phyloP scores from a whole-genome alignment of 75 land plant species.

The Selaginella moellendorffii region DNA sequence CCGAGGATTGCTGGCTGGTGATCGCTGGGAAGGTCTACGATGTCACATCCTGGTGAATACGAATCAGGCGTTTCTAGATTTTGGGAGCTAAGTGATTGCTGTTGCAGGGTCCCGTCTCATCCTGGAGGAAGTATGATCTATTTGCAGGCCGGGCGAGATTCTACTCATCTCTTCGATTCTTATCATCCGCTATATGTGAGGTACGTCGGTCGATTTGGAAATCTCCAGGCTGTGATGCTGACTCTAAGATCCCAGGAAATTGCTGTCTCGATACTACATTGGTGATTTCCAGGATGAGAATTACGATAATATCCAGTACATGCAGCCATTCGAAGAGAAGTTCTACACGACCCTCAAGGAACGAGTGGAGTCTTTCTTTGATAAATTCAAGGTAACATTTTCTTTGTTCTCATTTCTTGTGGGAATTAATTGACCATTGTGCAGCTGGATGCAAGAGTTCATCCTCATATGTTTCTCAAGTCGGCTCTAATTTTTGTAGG shows the following conservation, averaged over 20 bases:
- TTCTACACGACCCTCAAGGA: slow-evolving; percentile 31
- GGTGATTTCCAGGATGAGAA: slow-evolving; percentile 27
- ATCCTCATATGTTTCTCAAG: slow-evolving; percentile 35
- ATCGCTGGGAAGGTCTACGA: slow-evolving; percentile 25
- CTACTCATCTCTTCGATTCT: slow-evolving; percentile 37
- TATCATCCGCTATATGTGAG: slow-evolving; percentile 43
- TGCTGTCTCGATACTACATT: slow-evolving; percentile 28
- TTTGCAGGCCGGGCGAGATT: slow-evolving; percentile 36
- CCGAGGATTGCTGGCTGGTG: slow-evolving; percentile 27
- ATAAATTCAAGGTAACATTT: slow-evolving; percentile 19
- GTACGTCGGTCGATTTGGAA: slow-evolving; percentile 11
- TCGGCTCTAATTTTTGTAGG: slow-evolving; percentile 19
- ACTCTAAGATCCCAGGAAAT: too few species aligned
- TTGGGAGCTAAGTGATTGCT: background rate
- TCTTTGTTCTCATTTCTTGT: background rate
- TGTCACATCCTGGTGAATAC: slow-evolving; percentile 23
- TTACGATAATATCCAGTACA: slow-evolving; percentile 16
- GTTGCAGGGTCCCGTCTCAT: slow-evolving; percentile 34
- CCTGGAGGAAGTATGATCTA: slow-evolving; percentile 36
- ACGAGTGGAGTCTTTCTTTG: slow-evolving; percentile 32
- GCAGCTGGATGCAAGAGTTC: slow-evolving; percentile 33
- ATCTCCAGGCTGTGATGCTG: too few species aligned
- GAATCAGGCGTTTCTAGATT: too few species aligned
- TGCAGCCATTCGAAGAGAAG: slow-evolving; percentile 22
- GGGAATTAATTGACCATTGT: background rate